A percentile compares a stretch with the other conserved stretches of the same genome.
Conservation (phyloP, 2,329 filamentous ascomycete species). For the Fonsecaea pedrosoi region DNA sequence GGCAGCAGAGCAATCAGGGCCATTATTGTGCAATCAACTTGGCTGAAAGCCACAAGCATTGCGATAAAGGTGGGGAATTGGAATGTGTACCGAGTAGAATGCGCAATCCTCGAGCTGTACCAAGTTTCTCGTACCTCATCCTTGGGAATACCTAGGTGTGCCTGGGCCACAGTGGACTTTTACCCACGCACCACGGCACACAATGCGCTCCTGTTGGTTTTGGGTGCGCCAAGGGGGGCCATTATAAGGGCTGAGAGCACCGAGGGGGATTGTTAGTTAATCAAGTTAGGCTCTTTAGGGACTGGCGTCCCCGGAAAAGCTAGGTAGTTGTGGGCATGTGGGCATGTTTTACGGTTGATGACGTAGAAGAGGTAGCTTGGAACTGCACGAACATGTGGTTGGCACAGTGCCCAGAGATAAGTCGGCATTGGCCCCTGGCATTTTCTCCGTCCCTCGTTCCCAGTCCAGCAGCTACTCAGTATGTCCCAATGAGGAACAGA, state of each 20-base stretch:
- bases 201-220: not conserved
- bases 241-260: not conserved
- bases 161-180: not conserved
- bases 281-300: not conserved
- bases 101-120: not conserved
- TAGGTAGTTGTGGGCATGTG: not conserved
- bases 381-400: conserved; percentile 10
- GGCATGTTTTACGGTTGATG: conserved; percentile 10
- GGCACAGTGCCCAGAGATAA: conserved; percentile 18
- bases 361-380: conserved; percentile 5
- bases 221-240: not conserved
- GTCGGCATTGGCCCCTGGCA: conserved; percentile 7
- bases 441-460: conserved; percentile 6
- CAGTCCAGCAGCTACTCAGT: not conserved
- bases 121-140: not conserved
- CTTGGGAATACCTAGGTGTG: too few relatives aligned
- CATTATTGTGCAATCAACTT: conserved; percentile 7
- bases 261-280: not conserved
- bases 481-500: not conserved
- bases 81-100: conserved; percentile 7
- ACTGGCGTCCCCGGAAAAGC: conserved; percentile 16
- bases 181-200: not conserved
- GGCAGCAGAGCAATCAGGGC: not conserved
- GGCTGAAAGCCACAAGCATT: not conserved
- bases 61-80: conserved; percentile 20